phyloP scores from a whole-genome alignment of 1,284 basidiomycete genomes.

The Ustilago loliicola region DNA sequence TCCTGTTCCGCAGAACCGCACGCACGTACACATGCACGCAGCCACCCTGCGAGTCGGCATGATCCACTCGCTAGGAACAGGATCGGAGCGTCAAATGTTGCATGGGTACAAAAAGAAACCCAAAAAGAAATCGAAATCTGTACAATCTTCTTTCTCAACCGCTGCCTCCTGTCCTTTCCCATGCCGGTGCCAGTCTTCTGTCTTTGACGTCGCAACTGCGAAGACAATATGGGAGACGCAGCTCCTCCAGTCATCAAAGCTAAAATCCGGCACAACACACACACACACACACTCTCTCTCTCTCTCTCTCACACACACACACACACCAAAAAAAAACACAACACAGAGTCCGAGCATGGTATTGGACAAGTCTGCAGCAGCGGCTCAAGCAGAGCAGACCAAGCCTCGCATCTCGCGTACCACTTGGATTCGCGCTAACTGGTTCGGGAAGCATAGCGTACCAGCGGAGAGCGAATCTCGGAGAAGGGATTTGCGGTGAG shows the following conservation, averaged over 20 bases:
- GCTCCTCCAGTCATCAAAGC: no score
- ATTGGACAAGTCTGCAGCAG: not conserved
- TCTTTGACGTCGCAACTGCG: not conserved
- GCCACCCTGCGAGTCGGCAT: slow-evolving; percentile 3
- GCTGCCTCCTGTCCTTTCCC: no score
- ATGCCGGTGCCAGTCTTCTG: not conserved
- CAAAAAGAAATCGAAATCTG: not conserved
- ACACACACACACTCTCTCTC: no score
- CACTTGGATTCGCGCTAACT: not conserved
- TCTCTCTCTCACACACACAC: no score
- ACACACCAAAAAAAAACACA: not conserved
- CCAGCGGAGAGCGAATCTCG: slow-evolving; percentile 1
- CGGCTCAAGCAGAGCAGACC: not conserved
- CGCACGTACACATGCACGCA: slow-evolving; percentile 10
- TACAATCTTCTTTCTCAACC: no score
- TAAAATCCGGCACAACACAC: no score
- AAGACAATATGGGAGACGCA: not conserved
- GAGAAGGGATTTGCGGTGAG: not conserved
- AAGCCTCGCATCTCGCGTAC: not conserved
- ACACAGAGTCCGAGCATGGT: not conserved
- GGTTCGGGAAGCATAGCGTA: slow-evolving; percentile 6
- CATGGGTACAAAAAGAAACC: not conserved
- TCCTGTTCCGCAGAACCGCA: slow-evolving; percentile 22
- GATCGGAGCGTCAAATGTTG: not conserved
- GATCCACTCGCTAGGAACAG: slow-evolving; percentile 32